Conservation (phyloP, 352 stramenopile genomes). For the Phytophthora vignae region DNA sequence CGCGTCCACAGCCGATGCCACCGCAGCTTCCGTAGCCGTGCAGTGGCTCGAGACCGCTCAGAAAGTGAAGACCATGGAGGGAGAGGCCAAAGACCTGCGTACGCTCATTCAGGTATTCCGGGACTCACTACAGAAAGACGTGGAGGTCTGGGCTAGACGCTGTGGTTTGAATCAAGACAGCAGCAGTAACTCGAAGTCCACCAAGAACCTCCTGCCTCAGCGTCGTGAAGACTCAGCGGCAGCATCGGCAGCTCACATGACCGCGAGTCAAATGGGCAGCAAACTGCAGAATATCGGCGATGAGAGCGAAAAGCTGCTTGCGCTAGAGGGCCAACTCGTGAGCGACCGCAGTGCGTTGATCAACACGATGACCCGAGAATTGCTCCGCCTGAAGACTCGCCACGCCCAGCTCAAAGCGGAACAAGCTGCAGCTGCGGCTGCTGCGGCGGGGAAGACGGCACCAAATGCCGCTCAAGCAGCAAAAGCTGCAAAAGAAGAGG, state of each 20-base stretch:
- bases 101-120: constrained; percentile 88
- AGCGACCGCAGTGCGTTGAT: constrained; percentile 66
- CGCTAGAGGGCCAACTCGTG: constrained; percentile 70
- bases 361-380: constrained; percentile 75
- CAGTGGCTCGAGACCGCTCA: constrained; percentile 69
- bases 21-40: constrained; percentile 19
- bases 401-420: constrained; percentile 52
- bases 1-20: constrained; percentile 34
- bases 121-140: constrained; percentile 81
- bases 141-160: constrained; percentile 73
- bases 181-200: constrained; percentile 28
- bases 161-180: constrained; percentile 32
- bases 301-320: constrained; percentile 73
- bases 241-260: constrained; percentile 76
- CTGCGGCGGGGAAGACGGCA: constrained; percentile 16
- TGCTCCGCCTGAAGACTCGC: constrained; percentile 66
- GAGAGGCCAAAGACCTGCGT: constrained; percentile 78
- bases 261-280: constrained; percentile 76
- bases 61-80: constrained; percentile 69
- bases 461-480: constrained; percentile 22
- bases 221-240: constrained; percentile 68
- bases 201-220: constrained; percentile 34
- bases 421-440: constrained; percentile 12
- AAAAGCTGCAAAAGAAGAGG: constrained; percentile 56
- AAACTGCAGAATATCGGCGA: constrained; percentile 86